Evolutionary conservation across 2,329 filamentous ascomycete species (phyloP).

Genomic region (Aspergillus ochraceoroseus): DNA sequence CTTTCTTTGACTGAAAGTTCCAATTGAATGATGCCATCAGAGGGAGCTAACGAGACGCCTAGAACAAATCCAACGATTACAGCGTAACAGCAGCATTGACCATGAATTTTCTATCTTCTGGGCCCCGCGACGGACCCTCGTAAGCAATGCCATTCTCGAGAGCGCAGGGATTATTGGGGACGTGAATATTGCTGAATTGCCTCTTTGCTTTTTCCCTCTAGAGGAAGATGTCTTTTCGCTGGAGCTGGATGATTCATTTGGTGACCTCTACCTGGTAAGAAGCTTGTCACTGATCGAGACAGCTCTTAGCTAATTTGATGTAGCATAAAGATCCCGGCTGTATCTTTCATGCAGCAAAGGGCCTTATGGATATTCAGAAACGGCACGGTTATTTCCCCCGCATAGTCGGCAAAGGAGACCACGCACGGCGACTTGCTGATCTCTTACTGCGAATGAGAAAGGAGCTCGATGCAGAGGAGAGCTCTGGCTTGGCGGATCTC

Average conservation of each 20-base stretch:
- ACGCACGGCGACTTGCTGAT: conserved; percentile 82
- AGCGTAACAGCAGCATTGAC: conserved; percentile 78
- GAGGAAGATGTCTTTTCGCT: conserved; percentile 88
- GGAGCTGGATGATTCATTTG: conserved; percentile 80
- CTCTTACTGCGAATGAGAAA: conserved; percentile 85
- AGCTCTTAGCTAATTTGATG: too few relatives aligned
- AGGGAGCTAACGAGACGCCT: conserved; percentile 53
- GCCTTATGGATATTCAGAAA: conserved; percentile 89
- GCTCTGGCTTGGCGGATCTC: conserved; percentile 52
- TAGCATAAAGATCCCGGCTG: conserved; percentile 81
- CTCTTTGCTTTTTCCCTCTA: conserved; percentile 83
- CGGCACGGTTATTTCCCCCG: conserved; percentile 89
- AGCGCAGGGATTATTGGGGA: conserved; percentile 91
- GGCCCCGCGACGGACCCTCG: conserved; percentile 84
- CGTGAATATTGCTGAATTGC: conserved; percentile 79
- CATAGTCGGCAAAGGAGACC: conserved; percentile 92
- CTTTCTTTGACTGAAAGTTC: conserved; percentile 36
- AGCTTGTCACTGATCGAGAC: too few relatives aligned
- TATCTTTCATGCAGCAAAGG: conserved; percentile 82
- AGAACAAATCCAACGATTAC: conserved; percentile 89
- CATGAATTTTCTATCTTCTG: conserved; percentile 98
- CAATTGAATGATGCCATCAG: conserved; percentile 52
- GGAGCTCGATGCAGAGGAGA: conserved; percentile 77
- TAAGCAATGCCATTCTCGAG: conserved; percentile 87
- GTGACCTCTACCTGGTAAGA: conserved; percentile 72